Conservation (phyloP, 176 grass and related monocot species). For the Ensete ventricosum region DNA sequence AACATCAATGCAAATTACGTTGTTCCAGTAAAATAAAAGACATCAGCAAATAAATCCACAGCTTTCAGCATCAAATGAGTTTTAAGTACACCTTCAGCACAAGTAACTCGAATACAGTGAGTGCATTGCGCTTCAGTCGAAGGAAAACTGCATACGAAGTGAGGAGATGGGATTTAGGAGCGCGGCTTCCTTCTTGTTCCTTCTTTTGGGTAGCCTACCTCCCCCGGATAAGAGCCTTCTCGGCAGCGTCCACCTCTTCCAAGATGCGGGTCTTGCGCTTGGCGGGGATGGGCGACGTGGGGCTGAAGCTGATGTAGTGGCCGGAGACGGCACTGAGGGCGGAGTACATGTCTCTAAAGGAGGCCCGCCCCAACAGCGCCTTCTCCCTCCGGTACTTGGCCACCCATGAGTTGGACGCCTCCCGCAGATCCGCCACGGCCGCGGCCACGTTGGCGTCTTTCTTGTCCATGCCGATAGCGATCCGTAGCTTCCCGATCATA, state of each 20-base stretch:
- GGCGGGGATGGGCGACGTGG: constrained; percentile 81
- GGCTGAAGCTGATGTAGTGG: constrained; percentile 99
- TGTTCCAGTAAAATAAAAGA: no score
- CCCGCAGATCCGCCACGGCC: constrained; percentile 75
- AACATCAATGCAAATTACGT: no score
- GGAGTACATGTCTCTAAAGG: constrained; percentile 97
- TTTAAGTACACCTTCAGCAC: no score
- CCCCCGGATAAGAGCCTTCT: constrained; percentile 87
- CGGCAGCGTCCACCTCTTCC: constrained; percentile 95
- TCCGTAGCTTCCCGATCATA: constrained; percentile 91
- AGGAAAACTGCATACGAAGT: no score
- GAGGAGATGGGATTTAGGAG: no score
- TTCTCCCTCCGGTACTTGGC: constrained; percentile 93
- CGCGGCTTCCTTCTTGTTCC: no score
- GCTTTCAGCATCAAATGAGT: no score
- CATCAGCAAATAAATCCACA: no score
- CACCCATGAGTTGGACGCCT: constrained; percentile 87
- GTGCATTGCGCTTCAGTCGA: no score
- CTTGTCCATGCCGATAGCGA: constrained; percentile 76
- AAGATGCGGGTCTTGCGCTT: constrained; percentile 94
- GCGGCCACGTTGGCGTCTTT: constrained; percentile 65
- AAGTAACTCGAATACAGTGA: no score
- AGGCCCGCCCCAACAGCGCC: constrained; percentile 56
- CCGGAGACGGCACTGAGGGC: constrained; percentile 93
- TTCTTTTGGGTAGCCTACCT: constrained; percentile 21